These are phyloP conservation scores for Rhodofomes roseus DNA, from an alignment of 1,284 basidiomycete species.

Conservation along the genomic window DNA sequence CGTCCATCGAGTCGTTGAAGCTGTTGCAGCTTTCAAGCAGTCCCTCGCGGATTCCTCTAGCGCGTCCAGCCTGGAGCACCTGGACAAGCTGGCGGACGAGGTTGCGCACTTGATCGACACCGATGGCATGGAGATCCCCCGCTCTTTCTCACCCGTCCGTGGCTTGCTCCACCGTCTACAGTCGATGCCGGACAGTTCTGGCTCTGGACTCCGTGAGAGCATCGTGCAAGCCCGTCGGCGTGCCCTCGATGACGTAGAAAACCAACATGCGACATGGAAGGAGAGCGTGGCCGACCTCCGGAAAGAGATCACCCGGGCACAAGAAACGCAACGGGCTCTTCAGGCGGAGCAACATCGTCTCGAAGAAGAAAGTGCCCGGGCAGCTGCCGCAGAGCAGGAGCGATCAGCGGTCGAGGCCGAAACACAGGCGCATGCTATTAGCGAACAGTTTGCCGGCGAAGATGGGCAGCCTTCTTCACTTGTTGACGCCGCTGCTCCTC, in stretches of 20 bases:
- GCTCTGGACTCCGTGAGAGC: conserved; percentile 38
- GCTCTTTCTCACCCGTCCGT: conserved; percentile 48
- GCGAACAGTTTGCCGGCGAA: conserved; percentile 5
- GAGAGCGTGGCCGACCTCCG: conserved; percentile 38
- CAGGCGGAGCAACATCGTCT: conserved; percentile 29
- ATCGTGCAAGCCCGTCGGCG: conserved; percentile 44
- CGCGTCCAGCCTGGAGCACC: conserved; percentile 25
- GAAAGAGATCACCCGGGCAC: conserved; percentile 28
- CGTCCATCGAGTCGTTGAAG: conserved; percentile 37
- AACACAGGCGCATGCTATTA: conserved; percentile 10
- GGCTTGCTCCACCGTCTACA: conserved; percentile 52
- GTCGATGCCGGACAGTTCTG: conserved; percentile 34
- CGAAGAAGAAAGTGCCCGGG: conserved; percentile 30
- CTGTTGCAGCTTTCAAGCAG: conserved; percentile 33
- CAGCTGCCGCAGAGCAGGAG: conserved; percentile 28
- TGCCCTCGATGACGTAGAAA: conserved; percentile 46
- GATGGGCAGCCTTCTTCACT: neutral
- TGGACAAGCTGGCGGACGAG: conserved; percentile 34
- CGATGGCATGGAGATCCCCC: conserved; percentile 38
- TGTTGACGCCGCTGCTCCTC: conserved; percentile 14
- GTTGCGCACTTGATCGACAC: conserved; percentile 34
- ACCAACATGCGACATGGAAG: conserved; percentile 45
- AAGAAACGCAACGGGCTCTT: conserved; percentile 28
- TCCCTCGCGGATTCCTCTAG: conserved; percentile 27
- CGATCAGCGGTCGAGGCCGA: conserved; percentile 23